Evolutionary conservation across 2,329 filamentous ascomycete genomes (phyloP).

Genomic region (Exophiala bonariae): DNA sequence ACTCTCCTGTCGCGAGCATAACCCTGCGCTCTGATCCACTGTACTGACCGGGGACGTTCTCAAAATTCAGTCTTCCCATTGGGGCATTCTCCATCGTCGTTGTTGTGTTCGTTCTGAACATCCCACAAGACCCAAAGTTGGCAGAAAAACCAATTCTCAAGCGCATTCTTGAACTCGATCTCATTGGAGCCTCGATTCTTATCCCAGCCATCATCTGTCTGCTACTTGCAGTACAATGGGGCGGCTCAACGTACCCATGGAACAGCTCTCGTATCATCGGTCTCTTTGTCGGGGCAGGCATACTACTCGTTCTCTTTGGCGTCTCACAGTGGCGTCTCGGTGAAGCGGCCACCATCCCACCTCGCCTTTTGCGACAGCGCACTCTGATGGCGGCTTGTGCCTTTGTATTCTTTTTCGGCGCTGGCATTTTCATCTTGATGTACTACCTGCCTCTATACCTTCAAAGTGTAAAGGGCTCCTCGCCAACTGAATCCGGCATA

Average conservation of each 20-base stretch:
- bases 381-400: constrained; percentile 27
- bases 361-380: constrained; percentile 26
- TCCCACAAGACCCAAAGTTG: constrained; percentile 31
- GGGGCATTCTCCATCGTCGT: constrained; percentile 36
- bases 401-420: constrained; percentile 27
- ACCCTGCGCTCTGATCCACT: background rate
- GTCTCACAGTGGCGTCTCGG: constrained; percentile 25
- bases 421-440: constrained; percentile 23
- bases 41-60: constrained; percentile 22
- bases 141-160: constrained; percentile 16
- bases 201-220: constrained; percentile 44
- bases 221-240: constrained; percentile 52
- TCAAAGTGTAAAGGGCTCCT: constrained; percentile 31
- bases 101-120: constrained; percentile 32
- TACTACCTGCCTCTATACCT: constrained; percentile 36
- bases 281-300: constrained; percentile 27
- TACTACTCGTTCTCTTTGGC: constrained; percentile 27
- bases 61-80: constrained; percentile 39
- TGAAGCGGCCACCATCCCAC: constrained; percentile 28
- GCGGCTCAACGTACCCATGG: constrained; percentile 47
- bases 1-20: no score
- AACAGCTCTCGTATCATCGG: constrained; percentile 51
- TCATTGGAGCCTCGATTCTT: constrained; percentile 30
- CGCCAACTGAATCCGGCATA: constrained; percentile 31
- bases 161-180: constrained; percentile 27